Evolutionary conservation across 805 yeast species (phyloP).

Genomic region (Cyberlindnera misumaiensis): DNA sequence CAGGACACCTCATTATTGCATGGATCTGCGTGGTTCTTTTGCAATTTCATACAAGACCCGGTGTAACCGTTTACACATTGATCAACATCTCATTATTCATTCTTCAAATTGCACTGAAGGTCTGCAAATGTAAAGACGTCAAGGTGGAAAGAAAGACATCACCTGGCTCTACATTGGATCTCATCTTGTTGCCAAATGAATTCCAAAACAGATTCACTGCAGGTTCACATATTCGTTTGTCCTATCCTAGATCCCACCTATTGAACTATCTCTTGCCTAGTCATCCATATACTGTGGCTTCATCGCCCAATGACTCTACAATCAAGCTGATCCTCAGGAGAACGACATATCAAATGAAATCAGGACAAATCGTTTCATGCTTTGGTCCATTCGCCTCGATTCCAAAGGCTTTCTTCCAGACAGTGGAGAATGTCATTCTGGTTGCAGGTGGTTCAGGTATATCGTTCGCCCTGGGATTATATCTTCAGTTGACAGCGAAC

Average conservation of each 20-base stretch:
- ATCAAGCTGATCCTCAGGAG: constrained; percentile 41
- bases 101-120: constrained; percentile 32
- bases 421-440: constrained; percentile 44
- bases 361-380: constrained; percentile 30
- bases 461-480: constrained; percentile 52
- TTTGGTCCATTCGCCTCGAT: constrained; percentile 40
- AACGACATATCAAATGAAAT: constrained; percentile 27
- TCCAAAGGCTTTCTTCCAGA: constrained; percentile 35
- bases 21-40: constrained; percentile 38
- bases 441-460: constrained; percentile 74
- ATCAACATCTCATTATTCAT: constrained; percentile 26
- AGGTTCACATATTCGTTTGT: constrained; percentile 54
- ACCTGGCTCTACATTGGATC: constrained; percentile 17
- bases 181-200: constrained; percentile 21
- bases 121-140: constrained; percentile 17
- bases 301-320: constrained; percentile 32
- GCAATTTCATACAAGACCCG: constrained; percentile 66
- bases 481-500: constrained; percentile 29
- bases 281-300: constrained; percentile 63
- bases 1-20: constrained; percentile 47
- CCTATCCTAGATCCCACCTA: constrained; percentile 29
- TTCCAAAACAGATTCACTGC: constrained; percentile 28
- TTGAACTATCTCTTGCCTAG: constrained; percentile 47
- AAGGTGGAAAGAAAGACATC: constrained; percentile 13
- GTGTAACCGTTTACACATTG: constrained; percentile 35